Evolutionary conservation across 306 rosid species (phyloP).

Genomic region (Glycine tomentella): DNA sequence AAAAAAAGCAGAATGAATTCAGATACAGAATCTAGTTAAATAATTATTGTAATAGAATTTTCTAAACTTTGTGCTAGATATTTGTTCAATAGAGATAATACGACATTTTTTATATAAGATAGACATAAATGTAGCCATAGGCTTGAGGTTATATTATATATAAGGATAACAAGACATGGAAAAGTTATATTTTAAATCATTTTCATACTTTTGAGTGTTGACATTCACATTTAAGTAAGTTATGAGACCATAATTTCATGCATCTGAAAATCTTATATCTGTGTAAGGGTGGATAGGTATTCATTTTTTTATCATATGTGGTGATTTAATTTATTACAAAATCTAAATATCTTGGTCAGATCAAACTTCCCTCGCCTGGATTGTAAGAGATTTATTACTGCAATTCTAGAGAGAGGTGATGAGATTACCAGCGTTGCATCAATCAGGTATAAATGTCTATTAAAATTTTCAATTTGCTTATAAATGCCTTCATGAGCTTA

Average conservation of each 20-base stretch:
- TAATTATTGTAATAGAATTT: too few species aligned
- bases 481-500: background rate
- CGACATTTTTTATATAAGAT: too few species aligned
- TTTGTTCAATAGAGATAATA: too few species aligned
- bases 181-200: too few species aligned
- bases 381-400: conserved; percentile 69
- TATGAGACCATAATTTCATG: background rate
- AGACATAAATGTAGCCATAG: too few species aligned
- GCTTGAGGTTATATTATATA: too few species aligned
- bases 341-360: conserved; percentile 50
- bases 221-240: background rate
- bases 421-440: conserved; percentile 71
- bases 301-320: background rate
- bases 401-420: conserved; percentile 71
- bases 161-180: too few species aligned
- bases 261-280: background rate
- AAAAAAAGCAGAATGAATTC: too few species aligned
- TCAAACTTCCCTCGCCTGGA: conserved; percentile 75
- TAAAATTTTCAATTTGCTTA: conserved; percentile 8
- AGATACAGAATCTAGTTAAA: too few species aligned
- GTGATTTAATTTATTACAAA: background rate
- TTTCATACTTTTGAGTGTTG: background rate
- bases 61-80: too few species aligned
- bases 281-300: background rate
- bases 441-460: conserved; percentile 58